These are phyloP conservation scores for Monosporascus sp. DNA, from an alignment of 2,329 filamentous ascomycete genomes.

Conservation along the genomic window DNA sequence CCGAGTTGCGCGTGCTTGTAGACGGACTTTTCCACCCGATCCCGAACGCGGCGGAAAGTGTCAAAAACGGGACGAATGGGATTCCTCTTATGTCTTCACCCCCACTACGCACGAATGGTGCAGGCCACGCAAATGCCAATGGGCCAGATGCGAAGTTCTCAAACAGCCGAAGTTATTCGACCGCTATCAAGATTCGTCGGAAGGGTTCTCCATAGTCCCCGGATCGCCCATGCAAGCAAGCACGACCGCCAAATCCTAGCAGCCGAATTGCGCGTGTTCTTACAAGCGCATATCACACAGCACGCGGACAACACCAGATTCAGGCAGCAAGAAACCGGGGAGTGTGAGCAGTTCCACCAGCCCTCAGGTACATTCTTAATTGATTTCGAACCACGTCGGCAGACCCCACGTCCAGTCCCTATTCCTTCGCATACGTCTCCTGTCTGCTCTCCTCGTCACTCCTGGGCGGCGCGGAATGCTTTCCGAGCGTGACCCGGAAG, in stretches of 20 bases:
- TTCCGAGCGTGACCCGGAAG: background rate
- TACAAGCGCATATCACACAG: conserved; percentile 12
- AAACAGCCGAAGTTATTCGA: conserved; percentile 2
- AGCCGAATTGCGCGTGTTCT: conserved; percentile 10
- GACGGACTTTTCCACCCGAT: background rate
- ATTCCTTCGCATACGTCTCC: conserved; percentile 6
- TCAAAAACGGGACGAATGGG: no score
- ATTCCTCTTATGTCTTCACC: no score
- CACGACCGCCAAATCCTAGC: conserved; percentile 7
- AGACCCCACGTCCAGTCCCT: conserved; percentile 9
- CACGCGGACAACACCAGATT: conserved; percentile 12
- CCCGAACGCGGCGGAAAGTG: no score
- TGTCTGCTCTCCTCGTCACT: background rate
- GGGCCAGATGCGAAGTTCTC: no score
- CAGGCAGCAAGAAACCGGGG: conserved; percentile 8
- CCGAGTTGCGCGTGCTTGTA: conserved; percentile 9
- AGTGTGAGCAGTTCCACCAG: background rate
- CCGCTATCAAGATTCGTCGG: conserved; percentile 11
- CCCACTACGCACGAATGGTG: no score
- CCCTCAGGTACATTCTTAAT: conserved; percentile 3
- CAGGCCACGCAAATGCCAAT: no score
- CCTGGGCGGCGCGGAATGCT: background rate
- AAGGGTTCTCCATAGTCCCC: conserved; percentile 8
- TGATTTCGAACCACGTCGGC: conserved; percentile 11
- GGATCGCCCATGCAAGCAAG: conserved; percentile 8